Evolutionary conservation across 768 basidiomycete genomes (phyloP), one percentile per base, ranked within the genome.

Genomic region (Trametes villosa): DNA sequence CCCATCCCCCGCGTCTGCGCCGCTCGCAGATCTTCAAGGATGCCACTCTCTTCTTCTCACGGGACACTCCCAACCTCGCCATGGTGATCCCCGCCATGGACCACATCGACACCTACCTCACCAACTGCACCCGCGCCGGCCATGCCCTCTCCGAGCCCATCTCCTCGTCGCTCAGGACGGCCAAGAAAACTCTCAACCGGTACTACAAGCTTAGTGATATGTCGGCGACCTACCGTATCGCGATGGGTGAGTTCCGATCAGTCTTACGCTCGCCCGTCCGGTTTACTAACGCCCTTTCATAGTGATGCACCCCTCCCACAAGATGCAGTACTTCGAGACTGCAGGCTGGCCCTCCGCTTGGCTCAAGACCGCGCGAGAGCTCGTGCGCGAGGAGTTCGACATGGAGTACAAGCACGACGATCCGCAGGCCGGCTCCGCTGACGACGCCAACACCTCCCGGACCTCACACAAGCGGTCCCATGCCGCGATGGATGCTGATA

Each of bases 21-120:
- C 20, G 9, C 17, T 24, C 33, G 9, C 20, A 59, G 58, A 27
- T 53, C 17, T 53, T 59, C 50, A 53, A 59, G 26, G 50, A 45
- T 40, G 58, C 68, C 6, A 72, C 68, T 15, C 36, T 61, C 1
- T 62, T 47, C 51, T 66, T 68, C 51, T 67, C 63, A 17, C 41
- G 59, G 6, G 30, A 27, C 18, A 64, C 45, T 2, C 59, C 67
- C 1, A 65, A 53, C 57, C 60, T 71, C 7, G 51, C 62, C 0
- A 65, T 40, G 12, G 67, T 71, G 11, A 71, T 74, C 31, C 72
- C 65, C 1, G 68, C 70, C 15, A 74, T 72, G 70, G 71, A 72
- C 34, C 63, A 59, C 18, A 67, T 74, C 29, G 60, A 76, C 36
- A 26, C 62, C n/a, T 46, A 50, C n/a, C 65, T 73, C 24, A 62